These are phyloP conservation scores for Dactylonectria macrodidyma DNA, from an alignment of 2,329 filamentous ascomycete species.

Conservation along the genomic window DNA sequence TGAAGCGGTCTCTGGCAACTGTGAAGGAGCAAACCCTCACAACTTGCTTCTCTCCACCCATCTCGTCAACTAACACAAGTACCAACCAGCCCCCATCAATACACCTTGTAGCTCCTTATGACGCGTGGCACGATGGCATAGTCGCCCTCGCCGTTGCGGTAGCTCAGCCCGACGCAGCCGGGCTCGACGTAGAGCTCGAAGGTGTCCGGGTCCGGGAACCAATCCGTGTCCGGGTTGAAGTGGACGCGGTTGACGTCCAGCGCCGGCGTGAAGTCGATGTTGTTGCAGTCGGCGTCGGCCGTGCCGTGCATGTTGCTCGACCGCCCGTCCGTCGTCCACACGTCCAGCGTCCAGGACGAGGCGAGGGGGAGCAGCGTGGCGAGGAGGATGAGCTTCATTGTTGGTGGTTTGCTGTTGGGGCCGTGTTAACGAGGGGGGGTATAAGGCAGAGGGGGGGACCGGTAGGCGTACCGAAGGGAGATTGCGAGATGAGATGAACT, in stretches of 20 bases:
- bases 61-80: background rate
- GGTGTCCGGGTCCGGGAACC: conserved; percentile 13
- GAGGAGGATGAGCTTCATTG: conserved; percentile 10
- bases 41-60: background rate
- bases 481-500: background rate
- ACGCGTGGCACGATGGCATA: conserved; percentile 22
- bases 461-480: background rate
- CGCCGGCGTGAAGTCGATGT: conserved; percentile 9
- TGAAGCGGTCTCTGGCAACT: background rate
- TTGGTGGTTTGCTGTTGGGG: background rate
- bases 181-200: conserved; percentile 21
- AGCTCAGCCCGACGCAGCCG: conserved; percentile 16
- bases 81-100: background rate
- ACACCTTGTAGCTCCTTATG: conserved; percentile 23
- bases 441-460: too few species aligned
- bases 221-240: conserved; percentile 19
- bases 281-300: conserved; percentile 6
- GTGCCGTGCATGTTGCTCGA: conserved; percentile 21
- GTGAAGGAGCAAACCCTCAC: background rate
- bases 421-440: background rate
- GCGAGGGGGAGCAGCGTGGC: conserved; percentile 3
- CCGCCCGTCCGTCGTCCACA: conserved; percentile 22
- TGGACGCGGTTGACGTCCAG: conserved; percentile 20
- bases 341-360: conserved; percentile 19
- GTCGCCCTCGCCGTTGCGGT: conserved; percentile 11